Evolutionary conservation across 208 protist genomes (phyloP).

Genomic region (Sergeia podlipaevii): DNA sequence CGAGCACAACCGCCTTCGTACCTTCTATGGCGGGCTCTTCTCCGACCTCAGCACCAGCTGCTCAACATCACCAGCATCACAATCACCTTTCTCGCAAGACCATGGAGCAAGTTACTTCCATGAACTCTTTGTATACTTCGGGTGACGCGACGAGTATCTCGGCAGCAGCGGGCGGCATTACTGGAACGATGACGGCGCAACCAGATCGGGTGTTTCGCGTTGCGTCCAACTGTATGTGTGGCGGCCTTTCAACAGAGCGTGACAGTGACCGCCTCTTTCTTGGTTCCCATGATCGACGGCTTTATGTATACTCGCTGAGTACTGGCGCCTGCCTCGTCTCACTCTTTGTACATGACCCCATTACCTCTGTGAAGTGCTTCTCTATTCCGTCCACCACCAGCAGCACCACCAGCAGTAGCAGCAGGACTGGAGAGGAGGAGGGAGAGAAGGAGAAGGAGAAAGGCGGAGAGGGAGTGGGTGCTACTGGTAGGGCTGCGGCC

Average conservation of each 20-base stretch:
- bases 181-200: too few relatives aligned
- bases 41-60: background rate
- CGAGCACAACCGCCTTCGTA: too few relatives aligned
- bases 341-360: conserved; percentile 68
- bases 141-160: too few relatives aligned
- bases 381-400: conserved; percentile 22
- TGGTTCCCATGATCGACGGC: conserved; percentile 66
- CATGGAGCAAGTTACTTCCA: too few relatives aligned
- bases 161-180: too few relatives aligned
- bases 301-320: conserved; percentile 76
- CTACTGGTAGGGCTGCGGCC: too few relatives aligned
- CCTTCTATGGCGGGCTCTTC: background rate
- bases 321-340: conserved; percentile 54
- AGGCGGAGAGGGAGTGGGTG: too few relatives aligned
- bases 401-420: background rate
- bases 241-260: conserved; percentile 35
- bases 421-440: too few relatives aligned
- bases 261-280: conserved; percentile 50
- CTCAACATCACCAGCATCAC: too few relatives aligned
- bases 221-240: conserved; percentile 76
- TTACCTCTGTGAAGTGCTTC: conserved; percentile 71
- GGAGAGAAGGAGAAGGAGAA: too few relatives aligned
- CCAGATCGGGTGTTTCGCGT: conserved; percentile 65
- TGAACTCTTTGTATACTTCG: too few relatives aligned
- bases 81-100: too few relatives aligned